Evolutionary conservation across 495 filamentous ascomycete genomes (phyloP), one percentile per base, ranked within the genome.

Genomic region (Penicilliopsis zonata): DNA sequence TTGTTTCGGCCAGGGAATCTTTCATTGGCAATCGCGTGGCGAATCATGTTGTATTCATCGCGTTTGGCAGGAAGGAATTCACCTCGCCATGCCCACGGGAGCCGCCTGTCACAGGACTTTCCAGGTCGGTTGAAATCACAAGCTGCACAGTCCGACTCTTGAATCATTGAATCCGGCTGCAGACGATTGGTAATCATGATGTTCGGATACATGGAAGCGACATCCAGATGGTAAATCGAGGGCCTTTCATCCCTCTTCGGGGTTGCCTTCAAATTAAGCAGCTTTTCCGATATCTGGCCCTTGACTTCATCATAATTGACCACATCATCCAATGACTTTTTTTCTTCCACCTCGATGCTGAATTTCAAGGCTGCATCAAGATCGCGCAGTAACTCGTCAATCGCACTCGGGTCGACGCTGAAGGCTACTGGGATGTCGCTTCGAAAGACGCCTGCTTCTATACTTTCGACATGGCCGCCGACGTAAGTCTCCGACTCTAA

Each of bases 121-220:
- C 92, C 92, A 0, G 90, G 90, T 21, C 90, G 69, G 41, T 99
- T 99, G 69, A 99, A 99, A 46, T 99, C 90, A 52, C 90, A 99
- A 5, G 92, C 86, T 1, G 90, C 90, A 47, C 90, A 99, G 40
- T 90, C 79, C 2, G 92, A 87, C 49, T 99, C 90, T 28, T 86
- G 59, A 23, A 96, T 94, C 85, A 99, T 90, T 3, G 92, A 96
- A 52, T 99, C 90, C 1, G 90, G 90, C 35, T 99, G 90, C 18
- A 99, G 58, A 45, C 90, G 83, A 48, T 99, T 99, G 7, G 92
- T 99, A 3, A 90, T 96, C 92, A 99, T 99, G 57, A 99, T 99
- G 51, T 99, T 99, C 12, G 90, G 90, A 53, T 99, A 99, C 90
- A 99, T 99, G 32, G 90, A 94, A 10, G 90, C 90, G 28, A 99